Conservation (phyloP, 176 grass and related monocot species). For the Leersia perrieri region DNA sequence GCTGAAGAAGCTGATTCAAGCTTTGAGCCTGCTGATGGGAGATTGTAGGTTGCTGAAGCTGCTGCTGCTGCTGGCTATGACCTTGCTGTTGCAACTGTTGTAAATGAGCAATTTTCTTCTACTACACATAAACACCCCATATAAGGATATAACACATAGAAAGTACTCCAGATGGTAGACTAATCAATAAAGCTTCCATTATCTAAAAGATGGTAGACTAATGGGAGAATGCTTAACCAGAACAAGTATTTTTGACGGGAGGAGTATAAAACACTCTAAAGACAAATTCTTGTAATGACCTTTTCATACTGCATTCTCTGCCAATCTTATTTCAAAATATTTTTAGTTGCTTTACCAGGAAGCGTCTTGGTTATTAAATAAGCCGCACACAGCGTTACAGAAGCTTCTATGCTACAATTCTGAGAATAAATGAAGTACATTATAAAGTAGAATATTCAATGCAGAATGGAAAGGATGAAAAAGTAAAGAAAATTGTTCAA, state of each 20-base stretch:
- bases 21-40: constrained; percentile 42
- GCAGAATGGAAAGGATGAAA: background rate
- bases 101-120: constrained; percentile 50
- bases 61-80: constrained; percentile 31
- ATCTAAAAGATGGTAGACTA: background rate
- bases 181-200: no score
- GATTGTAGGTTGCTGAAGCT: constrained; percentile 37
- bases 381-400: background rate
- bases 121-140: constrained; percentile 34
- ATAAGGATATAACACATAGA: constrained; percentile 18
- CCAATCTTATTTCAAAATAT: background rate
- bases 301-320: background rate
- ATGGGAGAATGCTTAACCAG: background rate
- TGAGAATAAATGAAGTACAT: background rate
- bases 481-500: background rate
- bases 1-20: constrained; percentile 33
- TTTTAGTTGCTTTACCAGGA: background rate
- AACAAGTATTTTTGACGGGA: background rate
- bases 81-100: constrained; percentile 31
- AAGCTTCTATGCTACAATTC: background rate
- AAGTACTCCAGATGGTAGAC: background rate
- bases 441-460: background rate
- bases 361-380: background rate
- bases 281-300: background rate
- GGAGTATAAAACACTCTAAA: background rate